Evolutionary conservation across 192 early-diverging fungal species (phyloP), one percentile per base, ranked within the genome.

Genomic region (Geranomyces variabilis): DNA sequence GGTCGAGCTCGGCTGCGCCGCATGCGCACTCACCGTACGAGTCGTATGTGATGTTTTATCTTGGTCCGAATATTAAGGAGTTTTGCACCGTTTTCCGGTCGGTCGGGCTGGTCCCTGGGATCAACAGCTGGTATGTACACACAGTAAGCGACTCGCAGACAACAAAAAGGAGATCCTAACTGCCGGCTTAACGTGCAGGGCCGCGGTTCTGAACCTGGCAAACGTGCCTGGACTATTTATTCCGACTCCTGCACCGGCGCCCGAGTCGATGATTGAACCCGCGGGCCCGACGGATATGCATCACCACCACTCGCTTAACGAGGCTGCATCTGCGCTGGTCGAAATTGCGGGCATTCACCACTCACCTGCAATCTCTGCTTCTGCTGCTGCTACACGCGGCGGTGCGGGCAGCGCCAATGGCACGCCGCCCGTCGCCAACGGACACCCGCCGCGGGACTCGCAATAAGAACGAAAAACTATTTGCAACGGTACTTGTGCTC

Each of bases 81-180:
- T 83, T 86, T 69, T 79, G 74, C 63, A 58, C 43, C 33, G 74
- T 79, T 19, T 86, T 82, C 69, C 75, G 84, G 19, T 57, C 70
- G 69, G 78, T 83, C n/a, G 84, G 81, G 8, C 63, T 86, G 24
- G 76, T 86, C 22, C 84, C 84, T 64, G 84, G 84, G 6, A 56
- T 83, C 44, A 83, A 86, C 61, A 80, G 78, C 58, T 86, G 84
- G 84, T 81, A 71, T 26, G 75, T 74, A n/a, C n/a, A n/a, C n/a
- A n/a, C n/a, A n/a, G n/a, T n/a, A n/a, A n/a, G n/a, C n/a, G n/a
- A n/a, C n/a, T n/a, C n/a, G n/a, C n/a, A n/a, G n/a, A n/a, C n/a
- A n/a, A n/a, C n/a, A n/a, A n/a, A n/a, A n/a, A n/a, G n/a, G 22
- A 60, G 26, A 17, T 60, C 5, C 58, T 60, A 33, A 60, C 17